Evolutionary conservation across 331 rosid species (phyloP).

Genomic region (Spiraea crenata): DNA sequence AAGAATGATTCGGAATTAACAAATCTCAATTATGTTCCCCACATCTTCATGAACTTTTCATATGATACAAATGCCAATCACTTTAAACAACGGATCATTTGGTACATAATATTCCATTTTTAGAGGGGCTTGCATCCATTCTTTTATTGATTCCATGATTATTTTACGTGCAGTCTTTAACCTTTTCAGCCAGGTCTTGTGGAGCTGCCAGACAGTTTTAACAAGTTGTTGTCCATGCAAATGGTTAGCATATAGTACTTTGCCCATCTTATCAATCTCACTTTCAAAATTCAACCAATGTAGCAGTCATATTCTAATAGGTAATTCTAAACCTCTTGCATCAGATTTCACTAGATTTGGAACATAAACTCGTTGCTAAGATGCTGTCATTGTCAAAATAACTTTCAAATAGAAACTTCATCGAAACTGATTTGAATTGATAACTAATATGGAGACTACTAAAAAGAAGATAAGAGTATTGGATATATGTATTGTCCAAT

Average conservation of each 20-base stretch:
- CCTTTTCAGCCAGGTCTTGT: neutral
- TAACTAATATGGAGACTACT: too few species aligned
- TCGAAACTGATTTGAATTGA: too few species aligned
- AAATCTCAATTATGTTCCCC: neutral
- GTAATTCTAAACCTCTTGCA: neutral
- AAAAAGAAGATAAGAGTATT: too few species aligned
- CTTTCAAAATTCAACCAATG: neutral
- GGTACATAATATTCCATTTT: slow-evolving; percentile 6
- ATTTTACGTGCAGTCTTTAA: neutral
- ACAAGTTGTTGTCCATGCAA: too few species aligned
- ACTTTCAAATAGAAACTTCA: too few species aligned
- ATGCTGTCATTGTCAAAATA: too few species aligned
- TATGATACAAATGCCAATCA: neutral
- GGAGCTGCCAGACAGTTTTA: slow-evolving; percentile 5
- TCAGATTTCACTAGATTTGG: neutral
- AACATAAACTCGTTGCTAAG: too few species aligned
- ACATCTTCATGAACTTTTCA: neutral
- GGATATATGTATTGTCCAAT: neutral
- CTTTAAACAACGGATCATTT: slow-evolving; percentile 7
- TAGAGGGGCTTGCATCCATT: slow-evolving; percentile 5
- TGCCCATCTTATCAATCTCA: slow-evolving; percentile 16
- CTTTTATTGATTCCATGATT: slow-evolving; percentile 2
- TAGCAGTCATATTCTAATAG: neutral
- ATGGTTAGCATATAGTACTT: neutral
- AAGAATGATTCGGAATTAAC: slow-evolving; percentile 12